Evolutionary conservation across 2,329 filamentous ascomycete genomes (phyloP).

Genomic region (Pezicula neosporulosa): DNA sequence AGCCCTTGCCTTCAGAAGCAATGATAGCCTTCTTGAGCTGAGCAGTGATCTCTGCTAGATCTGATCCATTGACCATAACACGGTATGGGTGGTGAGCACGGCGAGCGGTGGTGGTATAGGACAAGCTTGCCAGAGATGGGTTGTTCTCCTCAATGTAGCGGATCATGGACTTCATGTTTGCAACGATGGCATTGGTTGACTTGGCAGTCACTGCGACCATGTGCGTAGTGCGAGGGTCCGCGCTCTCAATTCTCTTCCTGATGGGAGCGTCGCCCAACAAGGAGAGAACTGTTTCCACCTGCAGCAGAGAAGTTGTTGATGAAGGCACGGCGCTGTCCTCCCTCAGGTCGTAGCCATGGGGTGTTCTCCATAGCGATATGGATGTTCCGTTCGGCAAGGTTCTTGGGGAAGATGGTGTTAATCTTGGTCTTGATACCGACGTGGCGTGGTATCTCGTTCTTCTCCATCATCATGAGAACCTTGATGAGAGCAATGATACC

Average conservation of each 20-base stretch:
- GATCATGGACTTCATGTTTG: conserved; percentile 4
- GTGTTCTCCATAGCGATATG: conserved; percentile 19
- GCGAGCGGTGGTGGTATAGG: conserved; percentile 29
- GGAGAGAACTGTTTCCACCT: conserved; percentile 29
- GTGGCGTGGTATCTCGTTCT: conserved; percentile 20
- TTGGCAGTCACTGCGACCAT: conserved; percentile 47
- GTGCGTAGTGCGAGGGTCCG: conserved; percentile 40
- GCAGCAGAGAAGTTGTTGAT: conserved; percentile 44
- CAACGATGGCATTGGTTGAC: conserved; percentile 4
- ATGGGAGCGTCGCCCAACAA: conserved; percentile 28
- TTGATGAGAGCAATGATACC: conserved; percentile 24
- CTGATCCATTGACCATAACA: conserved; percentile 40
- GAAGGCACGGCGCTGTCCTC: conserved; percentile 20
- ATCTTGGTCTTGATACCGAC: conserved; percentile 27
- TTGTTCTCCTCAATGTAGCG: conserved; percentile 7
- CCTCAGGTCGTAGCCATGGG: neutral
- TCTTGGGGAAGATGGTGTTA: conserved; percentile 18
- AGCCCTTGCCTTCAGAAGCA: conserved; percentile 27
- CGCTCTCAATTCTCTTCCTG: conserved; percentile 25
- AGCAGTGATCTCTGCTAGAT: conserved; percentile 16
- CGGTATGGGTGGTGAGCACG: conserved; percentile 55
- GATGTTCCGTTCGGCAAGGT: conserved; percentile 32
- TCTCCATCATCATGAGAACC: conserved; percentile 22
- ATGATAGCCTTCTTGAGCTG: neutral
- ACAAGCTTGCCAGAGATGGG: conserved; percentile 2